phyloP scores from a whole-genome alignment of 1,284 basidiomycete genomes.

The Cutaneotrichosporon dermatis region DNA sequence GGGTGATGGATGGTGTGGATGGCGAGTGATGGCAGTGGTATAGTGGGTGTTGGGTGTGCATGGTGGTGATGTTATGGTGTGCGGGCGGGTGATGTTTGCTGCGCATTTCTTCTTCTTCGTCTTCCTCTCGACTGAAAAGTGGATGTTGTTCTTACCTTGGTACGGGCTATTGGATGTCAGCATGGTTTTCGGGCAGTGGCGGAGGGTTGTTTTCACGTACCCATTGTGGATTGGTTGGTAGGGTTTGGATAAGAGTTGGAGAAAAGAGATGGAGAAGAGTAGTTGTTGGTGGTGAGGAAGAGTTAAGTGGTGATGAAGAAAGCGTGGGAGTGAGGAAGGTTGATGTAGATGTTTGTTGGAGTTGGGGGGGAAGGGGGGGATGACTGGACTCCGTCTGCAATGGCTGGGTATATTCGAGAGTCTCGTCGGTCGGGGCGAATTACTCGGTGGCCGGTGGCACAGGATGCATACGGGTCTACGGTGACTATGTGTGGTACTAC shows the following conservation, averaged over 20 bases:
- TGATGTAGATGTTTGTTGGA: not conserved
- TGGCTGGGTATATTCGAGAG: no score
- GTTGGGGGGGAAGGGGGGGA: not conserved
- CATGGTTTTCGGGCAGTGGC: not conserved
- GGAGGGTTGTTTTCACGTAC: slow-evolving; percentile 2
- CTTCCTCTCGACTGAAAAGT: no score
- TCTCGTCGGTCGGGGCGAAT: no score
- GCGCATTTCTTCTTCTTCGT: not conserved
- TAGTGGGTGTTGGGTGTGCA: no score
- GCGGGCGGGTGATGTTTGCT: not conserved
- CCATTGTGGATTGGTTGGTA: slow-evolving; percentile 8
- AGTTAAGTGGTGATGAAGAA: slow-evolving; percentile 2
- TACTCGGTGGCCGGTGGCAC: no score
- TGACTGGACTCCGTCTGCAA: not conserved
- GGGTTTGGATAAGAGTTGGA: not conserved
- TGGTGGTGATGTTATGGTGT: not conserved
- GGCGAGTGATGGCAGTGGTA: not conserved
- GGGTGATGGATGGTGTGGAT: slow-evolving; percentile 1
- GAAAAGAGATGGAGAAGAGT: no score
- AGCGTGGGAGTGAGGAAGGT: not conserved
- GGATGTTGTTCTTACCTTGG: slow-evolving; percentile 16
- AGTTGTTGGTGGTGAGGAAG: slow-evolving; percentile 2
- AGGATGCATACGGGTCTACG: no score
- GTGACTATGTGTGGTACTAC: no score
- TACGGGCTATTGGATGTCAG: slow-evolving; percentile 20